These are phyloP conservation scores for Tylopilus subfusipes DNA, from an alignment of 768 basidiomycete genomes.

Conservation along the genomic window DNA sequence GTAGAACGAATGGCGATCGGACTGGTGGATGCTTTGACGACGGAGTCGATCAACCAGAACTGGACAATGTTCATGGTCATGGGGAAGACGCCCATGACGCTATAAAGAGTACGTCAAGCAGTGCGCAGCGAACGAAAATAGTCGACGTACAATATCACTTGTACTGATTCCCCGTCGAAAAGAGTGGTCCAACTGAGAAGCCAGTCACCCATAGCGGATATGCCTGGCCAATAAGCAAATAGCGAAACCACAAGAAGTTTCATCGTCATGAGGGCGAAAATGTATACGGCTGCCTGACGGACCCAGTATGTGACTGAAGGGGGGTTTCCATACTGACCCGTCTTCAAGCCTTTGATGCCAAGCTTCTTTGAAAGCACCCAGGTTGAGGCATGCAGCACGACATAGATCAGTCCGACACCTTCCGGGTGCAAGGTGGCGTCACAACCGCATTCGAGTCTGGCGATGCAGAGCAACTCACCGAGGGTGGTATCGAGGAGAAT, in stretches of 20 bases:
- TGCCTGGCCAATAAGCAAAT: constrained; percentile 63
- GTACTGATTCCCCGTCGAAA: constrained; percentile 56
- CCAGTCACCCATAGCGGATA: constrained; percentile 83
- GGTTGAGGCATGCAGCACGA: constrained; percentile 62
- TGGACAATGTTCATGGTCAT: constrained; percentile 86
- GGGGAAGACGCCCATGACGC: constrained; percentile 90
- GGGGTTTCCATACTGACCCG: constrained; percentile 86
- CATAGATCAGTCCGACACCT: constrained; percentile 81
- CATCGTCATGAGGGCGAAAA: constrained; percentile 79
- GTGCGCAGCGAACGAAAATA: not conserved
- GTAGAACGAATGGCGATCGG: constrained; percentile 40
- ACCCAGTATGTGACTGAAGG: constrained; percentile 71
- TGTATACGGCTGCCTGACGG: constrained; percentile 78
- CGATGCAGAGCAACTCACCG: constrained; percentile 47
- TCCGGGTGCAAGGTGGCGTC: not conserved
- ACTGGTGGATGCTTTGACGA: constrained; percentile 68
- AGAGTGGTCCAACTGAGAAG: constrained; percentile 74
- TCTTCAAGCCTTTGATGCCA: constrained; percentile 71
- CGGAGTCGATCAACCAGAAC: constrained; percentile 94
- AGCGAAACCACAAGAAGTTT: constrained; percentile 84
- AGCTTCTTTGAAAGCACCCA: constrained; percentile 61
- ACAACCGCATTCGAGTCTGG: constrained; percentile 1
- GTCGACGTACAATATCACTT: constrained; percentile 74
- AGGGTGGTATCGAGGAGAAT: constrained; percentile 75
- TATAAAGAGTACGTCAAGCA: constrained; percentile 28